These are phyloP conservation scores for Juncus effusus DNA, from an alignment of 176 grass and related monocot species.

Conservation along the genomic window DNA sequence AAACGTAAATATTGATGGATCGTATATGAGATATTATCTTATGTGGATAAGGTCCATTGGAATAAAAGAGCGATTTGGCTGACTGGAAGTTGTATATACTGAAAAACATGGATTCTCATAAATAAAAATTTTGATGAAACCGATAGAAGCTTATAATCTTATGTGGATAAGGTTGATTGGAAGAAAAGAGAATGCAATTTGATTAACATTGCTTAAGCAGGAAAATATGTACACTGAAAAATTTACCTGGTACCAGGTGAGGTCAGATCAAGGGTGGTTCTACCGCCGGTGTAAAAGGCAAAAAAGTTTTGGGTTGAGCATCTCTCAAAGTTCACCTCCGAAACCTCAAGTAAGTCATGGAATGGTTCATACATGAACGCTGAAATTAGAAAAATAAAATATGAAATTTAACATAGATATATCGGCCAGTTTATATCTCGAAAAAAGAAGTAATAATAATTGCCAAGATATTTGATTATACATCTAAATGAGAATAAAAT, in stretches of 20 bases:
- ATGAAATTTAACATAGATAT: neutral
- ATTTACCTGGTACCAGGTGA: slow-evolving; percentile 32
- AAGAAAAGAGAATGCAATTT: too few species aligned
- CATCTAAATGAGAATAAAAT: neutral
- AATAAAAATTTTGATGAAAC: too few species aligned
- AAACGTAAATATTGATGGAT: too few species aligned
- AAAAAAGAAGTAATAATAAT: neutral
- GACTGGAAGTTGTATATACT: too few species aligned
- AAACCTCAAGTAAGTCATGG: slow-evolving; percentile 75
- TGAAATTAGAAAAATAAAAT: slow-evolving; percentile 9
- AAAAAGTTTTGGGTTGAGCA: slow-evolving; percentile 34
- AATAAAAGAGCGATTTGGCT: too few species aligned
- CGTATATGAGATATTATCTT: too few species aligned
- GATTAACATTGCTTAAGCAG: too few species aligned
- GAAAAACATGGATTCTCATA: too few species aligned
- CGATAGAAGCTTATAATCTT: too few species aligned
- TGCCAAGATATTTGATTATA: neutral
- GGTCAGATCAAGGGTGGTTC: slow-evolving; percentile 42
- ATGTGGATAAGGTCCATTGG: too few species aligned
- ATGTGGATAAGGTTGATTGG: too few species aligned
- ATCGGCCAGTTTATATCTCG: neutral
- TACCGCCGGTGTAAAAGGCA: slow-evolving; percentile 36
- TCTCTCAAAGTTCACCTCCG: slow-evolving; percentile 30
- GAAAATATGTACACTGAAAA: too few species aligned
- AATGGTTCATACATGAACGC: slow-evolving; percentile 46